Evolutionary conservation across 306 rosid genomes (phyloP).

Genomic region (Fragaria vesca): DNA sequence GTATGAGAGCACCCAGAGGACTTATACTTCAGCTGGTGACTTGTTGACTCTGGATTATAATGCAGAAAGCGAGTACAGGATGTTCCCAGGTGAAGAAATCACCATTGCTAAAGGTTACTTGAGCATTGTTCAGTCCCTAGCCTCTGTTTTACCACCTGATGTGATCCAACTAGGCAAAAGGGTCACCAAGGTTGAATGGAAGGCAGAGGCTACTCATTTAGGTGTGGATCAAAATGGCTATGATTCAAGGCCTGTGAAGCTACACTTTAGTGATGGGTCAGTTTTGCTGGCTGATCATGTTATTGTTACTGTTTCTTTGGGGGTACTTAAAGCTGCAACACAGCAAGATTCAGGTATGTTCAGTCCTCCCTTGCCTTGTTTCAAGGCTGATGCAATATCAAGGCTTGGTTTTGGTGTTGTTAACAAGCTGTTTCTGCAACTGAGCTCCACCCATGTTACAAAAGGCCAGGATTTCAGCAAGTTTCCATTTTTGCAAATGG

Average conservation of each 20-base stretch:
- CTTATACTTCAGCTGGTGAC: slow-evolving; percentile 87
- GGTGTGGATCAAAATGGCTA: slow-evolving; percentile 29
- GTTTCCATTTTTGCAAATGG: slow-evolving; percentile 71
- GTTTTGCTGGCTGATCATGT: slow-evolving; percentile 77
- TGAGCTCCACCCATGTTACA: slow-evolving; percentile 32
- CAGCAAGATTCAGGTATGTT: slow-evolving; percentile 61
- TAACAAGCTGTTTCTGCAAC: slow-evolving; percentile 81
- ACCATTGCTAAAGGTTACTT: slow-evolving; percentile 86
- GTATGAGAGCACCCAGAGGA: slow-evolving; percentile 76
- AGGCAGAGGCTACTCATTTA: slow-evolving; percentile 20
- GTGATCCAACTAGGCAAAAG: slow-evolving; percentile 62
- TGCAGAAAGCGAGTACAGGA: slow-evolving; percentile 79
- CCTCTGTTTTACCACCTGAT: slow-evolving; percentile 77
- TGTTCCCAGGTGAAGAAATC: slow-evolving; percentile 92
- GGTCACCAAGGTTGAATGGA: slow-evolving; percentile 74
- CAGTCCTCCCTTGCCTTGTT: slow-evolving; percentile 74
- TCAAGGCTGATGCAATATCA: slow-evolving; percentile 75
- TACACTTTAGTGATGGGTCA: slow-evolving; percentile 79
- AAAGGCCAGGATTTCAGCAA: slow-evolving; percentile 30
- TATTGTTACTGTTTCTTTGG: slow-evolving; percentile 82
- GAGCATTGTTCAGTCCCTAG: slow-evolving; percentile 60
- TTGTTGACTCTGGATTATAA: slow-evolving; percentile 57
- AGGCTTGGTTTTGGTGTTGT: slow-evolving; percentile 98
- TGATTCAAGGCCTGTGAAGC: slow-evolving; percentile 64
- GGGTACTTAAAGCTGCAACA: slow-evolving; percentile 84